Percentiles rank a stretch among this genome's conserved stretches.
These are phyloP conservation scores for Schwanniomyces yamadae DNA, from an alignment of 805 yeast genomes.

Conservation along the genomic window DNA sequence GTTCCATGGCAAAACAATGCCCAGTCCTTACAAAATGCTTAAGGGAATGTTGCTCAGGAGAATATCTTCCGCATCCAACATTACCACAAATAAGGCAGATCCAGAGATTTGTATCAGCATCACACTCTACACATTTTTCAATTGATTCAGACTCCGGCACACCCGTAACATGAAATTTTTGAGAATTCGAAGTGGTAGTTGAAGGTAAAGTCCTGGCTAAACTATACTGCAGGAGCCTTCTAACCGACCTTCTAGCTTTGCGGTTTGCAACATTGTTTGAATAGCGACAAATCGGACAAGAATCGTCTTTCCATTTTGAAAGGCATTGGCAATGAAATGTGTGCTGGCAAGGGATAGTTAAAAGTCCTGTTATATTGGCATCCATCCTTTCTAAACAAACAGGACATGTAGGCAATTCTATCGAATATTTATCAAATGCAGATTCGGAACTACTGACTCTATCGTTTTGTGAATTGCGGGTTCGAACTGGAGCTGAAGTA, in stretches of 20 bases:
- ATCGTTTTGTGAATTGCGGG: slow-evolving; percentile 6
- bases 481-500: slow-evolving; percentile 36
- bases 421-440: slow-evolving; percentile 7
- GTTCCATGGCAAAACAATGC: slow-evolving; percentile 91
- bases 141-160: slow-evolving; percentile 9
- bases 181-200: neutral
- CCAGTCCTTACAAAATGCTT: slow-evolving; percentile 74
- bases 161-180: neutral
- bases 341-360: slow-evolving; percentile 90
- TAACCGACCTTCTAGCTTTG: slow-evolving; percentile 29
- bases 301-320: slow-evolving; percentile 84
- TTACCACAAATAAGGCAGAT: slow-evolving; percentile 87
- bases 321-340: slow-evolving; percentile 89
- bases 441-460: slow-evolving; percentile 4
- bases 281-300: slow-evolving; percentile 89
- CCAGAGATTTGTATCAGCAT: slow-evolving; percentile 68
- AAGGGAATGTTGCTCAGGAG: slow-evolving; percentile 78
- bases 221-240: slow-evolving; percentile 26
- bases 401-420: slow-evolving; percentile 88
- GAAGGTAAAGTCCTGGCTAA: too few relatives aligned
- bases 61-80: slow-evolving; percentile 87
- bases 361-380: slow-evolving; percentile 70
- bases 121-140: slow-evolving; percentile 56
- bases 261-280: slow-evolving; percentile 48
- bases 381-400: slow-evolving; percentile 91